These are phyloP conservation scores for Adansonia grandidieri DNA, from an alignment of 441 rosid genomes.

Conservation along the genomic window DNA sequence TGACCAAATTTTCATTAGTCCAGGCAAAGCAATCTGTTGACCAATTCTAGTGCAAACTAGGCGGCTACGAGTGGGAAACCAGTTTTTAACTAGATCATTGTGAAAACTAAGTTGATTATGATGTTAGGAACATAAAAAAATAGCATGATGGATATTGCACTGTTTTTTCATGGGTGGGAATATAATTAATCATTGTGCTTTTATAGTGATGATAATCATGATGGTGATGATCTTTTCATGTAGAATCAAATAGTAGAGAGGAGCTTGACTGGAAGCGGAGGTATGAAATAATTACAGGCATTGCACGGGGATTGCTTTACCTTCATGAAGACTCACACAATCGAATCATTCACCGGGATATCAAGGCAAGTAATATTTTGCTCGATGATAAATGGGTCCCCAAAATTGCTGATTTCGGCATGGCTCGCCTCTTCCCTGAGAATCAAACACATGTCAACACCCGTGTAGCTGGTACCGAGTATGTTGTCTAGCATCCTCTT, in stretches of 20 bases:
- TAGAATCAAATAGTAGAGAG: constrained; percentile 53
- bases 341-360: constrained; percentile 89
- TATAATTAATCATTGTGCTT: not conserved
- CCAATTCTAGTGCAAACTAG: constrained; percentile 18
- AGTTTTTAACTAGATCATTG: constrained; percentile 1
- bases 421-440: constrained; percentile 97
- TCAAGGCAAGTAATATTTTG: constrained; percentile 87
- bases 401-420: constrained; percentile 94
- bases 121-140: not conserved
- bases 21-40: constrained; percentile 24
- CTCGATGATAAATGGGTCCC: constrained; percentile 93
- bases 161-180: not conserved
- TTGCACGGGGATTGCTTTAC: constrained; percentile 88
- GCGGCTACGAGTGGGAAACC: constrained; percentile 5
- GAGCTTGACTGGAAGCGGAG: constrained; percentile 81
- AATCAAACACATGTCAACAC: constrained; percentile 82
- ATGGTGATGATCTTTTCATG: constrained; percentile 29
- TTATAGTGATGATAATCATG: constrained; percentile 15
- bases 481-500: constrained; percentile 35
- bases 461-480: constrained; percentile 96
- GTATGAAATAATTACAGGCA: constrained; percentile 67
- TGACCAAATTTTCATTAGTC: constrained; percentile 8
- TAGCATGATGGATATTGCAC: not conserved
- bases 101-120: constrained; percentile 22
- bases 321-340: constrained; percentile 83